Percentiles rank a stretch among this genome's conserved stretches.
Evolutionary conservation across 1,139 yeast species (phyloP).

Genomic region (Schizosaccharomyces versatilis): DNA sequence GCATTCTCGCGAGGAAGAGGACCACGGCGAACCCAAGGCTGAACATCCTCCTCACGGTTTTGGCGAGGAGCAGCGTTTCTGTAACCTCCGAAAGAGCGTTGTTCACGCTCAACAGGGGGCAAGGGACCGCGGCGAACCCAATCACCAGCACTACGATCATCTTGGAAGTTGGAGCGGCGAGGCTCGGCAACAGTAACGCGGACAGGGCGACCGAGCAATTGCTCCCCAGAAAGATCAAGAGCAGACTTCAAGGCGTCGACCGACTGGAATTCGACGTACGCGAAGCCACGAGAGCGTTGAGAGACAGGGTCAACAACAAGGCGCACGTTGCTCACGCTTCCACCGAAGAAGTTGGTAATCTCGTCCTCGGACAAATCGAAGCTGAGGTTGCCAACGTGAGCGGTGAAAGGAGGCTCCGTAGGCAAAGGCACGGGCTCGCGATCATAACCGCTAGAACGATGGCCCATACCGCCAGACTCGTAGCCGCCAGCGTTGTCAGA

Average conservation of each 20-base stretch:
- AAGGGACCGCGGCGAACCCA: conserved; percentile 22
- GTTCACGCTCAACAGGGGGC: conserved; percentile 13
- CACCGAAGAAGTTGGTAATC: conserved; percentile 43
- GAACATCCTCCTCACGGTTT: conserved; percentile 15
- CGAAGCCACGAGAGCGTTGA: conserved; percentile 58
- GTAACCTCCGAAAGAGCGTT: neutral
- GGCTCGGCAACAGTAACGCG: conserved; percentile 85
- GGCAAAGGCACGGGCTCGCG: conserved; percentile 71
- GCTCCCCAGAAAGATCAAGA: conserved; percentile 38
- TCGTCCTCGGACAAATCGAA: conserved; percentile 55
- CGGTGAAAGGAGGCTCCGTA: conserved; percentile 76
- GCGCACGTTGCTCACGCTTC: conserved; percentile 34
- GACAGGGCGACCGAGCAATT: conserved; percentile 52
- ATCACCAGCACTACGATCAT: conserved; percentile 14
- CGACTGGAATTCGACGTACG: conserved; percentile 57
- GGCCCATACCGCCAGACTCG: conserved; percentile 2
- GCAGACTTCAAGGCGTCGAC: conserved; percentile 50
- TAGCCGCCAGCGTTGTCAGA: conserved; percentile 5
- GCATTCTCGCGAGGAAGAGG: conserved; percentile 15
- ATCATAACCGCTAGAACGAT: conserved; percentile 4
- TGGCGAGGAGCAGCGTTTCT: neutral
- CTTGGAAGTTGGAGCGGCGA: conserved; percentile 22
- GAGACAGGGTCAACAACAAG: conserved; percentile 40
- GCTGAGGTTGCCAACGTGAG: conserved; percentile 67
- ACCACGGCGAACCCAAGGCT: conserved; percentile 20